A percentile compares a stretch with the other conserved stretches of the same genome.
These are phyloP conservation scores for Chlamydomonas sp. DNA, from an alignment of 139 green algal genomes.

Conservation along the genomic window DNA sequence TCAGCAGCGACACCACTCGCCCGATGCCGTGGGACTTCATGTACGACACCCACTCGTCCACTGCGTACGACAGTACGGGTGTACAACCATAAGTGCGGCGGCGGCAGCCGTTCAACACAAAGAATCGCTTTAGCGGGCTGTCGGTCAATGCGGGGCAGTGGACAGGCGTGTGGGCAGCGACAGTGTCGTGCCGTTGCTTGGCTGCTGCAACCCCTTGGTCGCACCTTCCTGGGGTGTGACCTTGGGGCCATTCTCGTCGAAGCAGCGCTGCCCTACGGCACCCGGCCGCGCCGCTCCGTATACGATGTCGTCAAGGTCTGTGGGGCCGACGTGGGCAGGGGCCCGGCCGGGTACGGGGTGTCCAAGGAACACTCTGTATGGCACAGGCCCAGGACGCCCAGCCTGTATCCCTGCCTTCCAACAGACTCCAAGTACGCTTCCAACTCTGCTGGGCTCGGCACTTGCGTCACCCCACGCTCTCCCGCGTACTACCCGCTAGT, in stretches of 20 bases:
- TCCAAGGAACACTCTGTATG: background rate
- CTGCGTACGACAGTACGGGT: background rate
- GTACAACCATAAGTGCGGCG: no score
- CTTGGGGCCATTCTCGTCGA: constrained; percentile 25
- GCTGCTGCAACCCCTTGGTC: background rate
- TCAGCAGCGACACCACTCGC: constrained; percentile 21
- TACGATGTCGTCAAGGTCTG: constrained; percentile 27
- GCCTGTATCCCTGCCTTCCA: no score
- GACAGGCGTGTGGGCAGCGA: no score
- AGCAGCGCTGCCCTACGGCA: constrained; percentile 22
- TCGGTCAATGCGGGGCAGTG: no score
- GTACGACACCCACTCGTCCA: constrained; percentile 9
- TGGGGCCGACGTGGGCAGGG: no score
- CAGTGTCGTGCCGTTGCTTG: no score
- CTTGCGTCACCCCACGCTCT: no score
- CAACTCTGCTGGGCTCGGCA: background rate
- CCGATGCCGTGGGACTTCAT: constrained; percentile 15
- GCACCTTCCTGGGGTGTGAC: constrained; percentile 16
- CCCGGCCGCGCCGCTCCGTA: constrained; percentile 26
- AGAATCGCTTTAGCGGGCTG: no score
- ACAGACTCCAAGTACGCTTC: background rate
- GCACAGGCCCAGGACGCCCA: no score
- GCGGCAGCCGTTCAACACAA: no score
- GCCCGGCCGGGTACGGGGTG: no score
- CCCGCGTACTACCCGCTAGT: no score